A percentile compares a stretch with the other conserved stretches of the same genome.
These are phyloP conservation scores for Penicillium freii DNA, from an alignment of 2,329 filamentous ascomycete species.

Conservation along the genomic window DNA sequence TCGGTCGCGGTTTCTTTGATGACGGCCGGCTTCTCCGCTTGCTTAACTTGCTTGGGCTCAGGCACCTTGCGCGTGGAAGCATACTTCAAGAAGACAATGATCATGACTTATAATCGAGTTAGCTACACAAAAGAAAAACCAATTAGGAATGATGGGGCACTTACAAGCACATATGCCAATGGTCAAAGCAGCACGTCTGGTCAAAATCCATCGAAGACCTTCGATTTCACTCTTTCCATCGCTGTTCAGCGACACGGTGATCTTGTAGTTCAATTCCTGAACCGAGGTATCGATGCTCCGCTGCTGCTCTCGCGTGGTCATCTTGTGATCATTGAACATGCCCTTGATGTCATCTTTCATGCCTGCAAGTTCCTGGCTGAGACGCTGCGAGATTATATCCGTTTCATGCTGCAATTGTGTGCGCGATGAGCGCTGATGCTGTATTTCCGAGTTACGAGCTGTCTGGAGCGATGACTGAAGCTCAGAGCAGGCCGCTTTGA, in stretches of 20 bases:
- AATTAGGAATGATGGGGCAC: slow-evolving; percentile 14
- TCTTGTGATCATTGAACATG: slow-evolving; percentile 94
- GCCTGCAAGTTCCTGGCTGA: slow-evolving; percentile 77
- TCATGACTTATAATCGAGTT: slow-evolving; percentile 42
- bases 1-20: slow-evolving; percentile 32
- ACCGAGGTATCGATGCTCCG: slow-evolving; percentile 81
- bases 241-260: slow-evolving; percentile 83
- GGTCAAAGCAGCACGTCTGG: slow-evolving; percentile 61
- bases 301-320: slow-evolving; percentile 86
- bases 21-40: slow-evolving; percentile 29
- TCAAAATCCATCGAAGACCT: slow-evolving; percentile 80
- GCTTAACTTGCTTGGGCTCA: slow-evolving; percentile 36
- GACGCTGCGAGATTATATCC: slow-evolving; percentile 82
- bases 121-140: slow-evolving; percentile 2
- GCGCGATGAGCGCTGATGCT: slow-evolving; percentile 77
- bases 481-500: slow-evolving; percentile 90
- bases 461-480: slow-evolving; percentile 82
- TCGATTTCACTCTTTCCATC: slow-evolving; percentile 92
- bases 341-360: slow-evolving; percentile 91
- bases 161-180: slow-evolving; percentile 53
- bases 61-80: slow-evolving; percentile 42
- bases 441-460: slow-evolving; percentile 70
- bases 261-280: slow-evolving; percentile 94
- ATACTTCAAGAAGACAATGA: slow-evolving; percentile 48
- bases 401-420: slow-evolving; percentile 88